Conservation (phyloP, 1,139 yeast genomes). For the Blastobotrys aristatus region DNA sequence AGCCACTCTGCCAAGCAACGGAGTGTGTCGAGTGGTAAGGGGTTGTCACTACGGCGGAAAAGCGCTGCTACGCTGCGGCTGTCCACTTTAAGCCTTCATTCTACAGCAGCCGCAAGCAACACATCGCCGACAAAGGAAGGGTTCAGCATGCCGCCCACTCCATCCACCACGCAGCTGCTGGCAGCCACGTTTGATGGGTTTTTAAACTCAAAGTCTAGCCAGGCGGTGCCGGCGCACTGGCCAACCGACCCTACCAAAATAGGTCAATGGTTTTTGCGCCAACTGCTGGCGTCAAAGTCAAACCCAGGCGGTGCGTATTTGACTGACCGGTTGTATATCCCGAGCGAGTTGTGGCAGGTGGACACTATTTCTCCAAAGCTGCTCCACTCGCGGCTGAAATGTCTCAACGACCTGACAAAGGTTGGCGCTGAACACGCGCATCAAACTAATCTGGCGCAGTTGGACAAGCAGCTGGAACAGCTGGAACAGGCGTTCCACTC, state of each 20-base stretch:
- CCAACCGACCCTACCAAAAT: slow-evolving; percentile 10
- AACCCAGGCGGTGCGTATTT: slow-evolving; percentile 24
- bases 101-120: background rate
- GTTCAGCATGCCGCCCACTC: slow-evolving; percentile 8
- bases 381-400: slow-evolving; percentile 21
- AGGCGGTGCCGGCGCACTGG: slow-evolving; percentile 3
- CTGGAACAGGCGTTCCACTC: slow-evolving; percentile 22
- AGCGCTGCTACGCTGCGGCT: slow-evolving; percentile 17
- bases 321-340: slow-evolving; percentile 21
- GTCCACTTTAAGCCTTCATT: slow-evolving; percentile 15
- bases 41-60: slow-evolving; percentile 20
- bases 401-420: slow-evolving; percentile 20
- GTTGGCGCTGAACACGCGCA: slow-evolving; percentile 18
- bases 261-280: slow-evolving; percentile 25
- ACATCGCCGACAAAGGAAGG: background rate
- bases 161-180: slow-evolving; percentile 8
- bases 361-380: slow-evolving; percentile 18
- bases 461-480: slow-evolving; percentile 9
- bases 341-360: slow-evolving; percentile 23
- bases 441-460: slow-evolving; percentile 3
- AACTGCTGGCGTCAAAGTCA: slow-evolving; percentile 21
- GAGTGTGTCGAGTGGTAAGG: slow-evolving; percentile 3
- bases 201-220: slow-evolving; percentile 2
- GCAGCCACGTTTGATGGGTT: slow-evolving; percentile 15
- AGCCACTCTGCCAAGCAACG: background rate